A percentile compares a stretch with the other conserved stretches of the same genome.
Conservation (phyloP, 805 yeast species). For the Yarrowia sp. region DNA sequence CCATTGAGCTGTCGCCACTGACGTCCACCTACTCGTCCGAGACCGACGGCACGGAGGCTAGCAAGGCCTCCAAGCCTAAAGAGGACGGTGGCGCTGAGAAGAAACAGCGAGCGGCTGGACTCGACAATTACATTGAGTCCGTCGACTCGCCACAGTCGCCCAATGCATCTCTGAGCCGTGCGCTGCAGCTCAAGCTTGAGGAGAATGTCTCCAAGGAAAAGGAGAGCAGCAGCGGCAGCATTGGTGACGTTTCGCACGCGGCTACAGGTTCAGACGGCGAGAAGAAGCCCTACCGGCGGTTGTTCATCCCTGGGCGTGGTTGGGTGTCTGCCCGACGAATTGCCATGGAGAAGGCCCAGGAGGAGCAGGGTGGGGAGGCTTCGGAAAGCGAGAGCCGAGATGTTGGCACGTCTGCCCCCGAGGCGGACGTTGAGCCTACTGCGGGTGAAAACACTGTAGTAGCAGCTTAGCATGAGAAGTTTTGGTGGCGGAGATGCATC, state of each 20-base stretch:
- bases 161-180: conserved; percentile 8
- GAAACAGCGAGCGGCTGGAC: neutral
- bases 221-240: conserved; percentile 34
- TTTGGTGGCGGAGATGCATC: neutral
- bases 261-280: conserved; percentile 42
- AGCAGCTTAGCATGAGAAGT: neutral
- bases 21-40: conserved; percentile 32
- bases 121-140: conserved; percentile 19
- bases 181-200: conserved; percentile 33
- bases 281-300: conserved; percentile 44
- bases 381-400: neutral
- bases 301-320: conserved; percentile 46
- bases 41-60: conserved; percentile 29
- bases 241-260: neutral
- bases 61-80: conserved; percentile 14
- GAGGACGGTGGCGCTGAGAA: neutral
- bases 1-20: conserved; percentile 28
- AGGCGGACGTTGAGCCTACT: neutral
- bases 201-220: conserved; percentile 17
- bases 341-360: conserved; percentile 41
- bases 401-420: neutral
- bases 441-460: conserved; percentile 6
- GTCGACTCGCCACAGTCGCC: conserved; percentile 30
- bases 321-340: conserved; percentile 45
- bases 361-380: conserved; percentile 3